A percentile compares a stretch with the other conserved stretches of the same genome.
Evolutionary conservation across 495 filamentous ascomycete genomes (phyloP).

Genomic region (Cercophora samala): DNA sequence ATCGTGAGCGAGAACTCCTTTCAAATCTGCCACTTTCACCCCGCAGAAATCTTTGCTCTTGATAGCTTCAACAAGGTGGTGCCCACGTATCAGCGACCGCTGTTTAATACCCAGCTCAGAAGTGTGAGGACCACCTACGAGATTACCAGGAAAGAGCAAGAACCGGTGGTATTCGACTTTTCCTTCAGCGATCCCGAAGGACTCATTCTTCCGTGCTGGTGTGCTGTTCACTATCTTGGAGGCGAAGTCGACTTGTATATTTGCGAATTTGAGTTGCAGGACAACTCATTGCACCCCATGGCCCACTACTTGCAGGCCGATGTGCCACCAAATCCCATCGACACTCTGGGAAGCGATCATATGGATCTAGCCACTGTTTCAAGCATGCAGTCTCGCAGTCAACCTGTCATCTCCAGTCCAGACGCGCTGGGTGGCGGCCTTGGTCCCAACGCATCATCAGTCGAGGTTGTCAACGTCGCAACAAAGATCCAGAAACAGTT

Average conservation of each 20-base stretch:
- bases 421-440: conserved; percentile 2
- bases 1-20: conserved; percentile 28
- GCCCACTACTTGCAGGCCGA: conserved; percentile 8
- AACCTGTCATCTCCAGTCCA: conserved; percentile 19
- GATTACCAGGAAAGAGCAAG: conserved; percentile 15
- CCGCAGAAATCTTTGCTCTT: conserved; percentile 20
- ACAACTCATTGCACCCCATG: conserved; percentile 25
- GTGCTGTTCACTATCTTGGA: conserved; percentile 27
- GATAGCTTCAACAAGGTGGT: conserved; percentile 24
- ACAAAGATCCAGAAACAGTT: conserved; percentile 29
- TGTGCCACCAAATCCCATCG: conserved; percentile 13
- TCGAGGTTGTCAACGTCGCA: conserved; percentile 24
- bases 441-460: conserved; percentile 15
- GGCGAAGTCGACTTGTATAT: conserved; percentile 21
- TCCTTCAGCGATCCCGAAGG: conserved; percentile 26
- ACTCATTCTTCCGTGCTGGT: conserved; percentile 26
- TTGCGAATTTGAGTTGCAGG: conserved; percentile 32
- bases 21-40: conserved; percentile 22
- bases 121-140: conserved; percentile 16
- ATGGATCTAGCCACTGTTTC: conserved; percentile 27
- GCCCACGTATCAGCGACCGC: conserved; percentile 22
- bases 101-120: conserved; percentile 24
- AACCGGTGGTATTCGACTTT: conserved; percentile 27
- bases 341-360: conserved; percentile 28
- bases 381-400: conserved; percentile 24